These are phyloP conservation scores for Ustulina deusta DNA, from an alignment of 2,329 filamentous ascomycete species.

Conservation along the genomic window DNA sequence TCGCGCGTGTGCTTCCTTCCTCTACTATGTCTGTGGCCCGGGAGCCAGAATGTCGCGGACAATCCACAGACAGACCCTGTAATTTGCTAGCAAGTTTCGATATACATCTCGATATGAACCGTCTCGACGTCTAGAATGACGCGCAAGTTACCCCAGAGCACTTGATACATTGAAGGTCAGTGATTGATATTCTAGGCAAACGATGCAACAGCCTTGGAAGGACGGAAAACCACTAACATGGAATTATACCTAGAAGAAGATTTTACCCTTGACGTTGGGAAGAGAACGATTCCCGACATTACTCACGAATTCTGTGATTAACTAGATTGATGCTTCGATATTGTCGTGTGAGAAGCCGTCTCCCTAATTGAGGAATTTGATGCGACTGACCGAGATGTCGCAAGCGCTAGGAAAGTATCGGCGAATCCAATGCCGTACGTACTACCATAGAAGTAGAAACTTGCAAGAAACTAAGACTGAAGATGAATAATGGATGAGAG, in stretches of 20 bases:
- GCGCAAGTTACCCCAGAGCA: conserved; percentile 53
- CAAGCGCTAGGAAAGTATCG: conserved; percentile 47
- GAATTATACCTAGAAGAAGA: background rate
- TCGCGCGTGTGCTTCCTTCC: conserved; percentile 37
- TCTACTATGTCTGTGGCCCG: conserved; percentile 21
- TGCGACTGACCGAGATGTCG: conserved; percentile 55
- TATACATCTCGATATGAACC: conserved; percentile 46
- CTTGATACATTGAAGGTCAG: conserved; percentile 14
- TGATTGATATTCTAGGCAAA: background rate
- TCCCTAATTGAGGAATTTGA: conserved; percentile 53
- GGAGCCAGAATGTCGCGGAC: background rate
- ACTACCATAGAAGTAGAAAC: conserved; percentile 31
- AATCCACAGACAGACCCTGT: conserved; percentile 36
- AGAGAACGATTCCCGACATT: background rate
- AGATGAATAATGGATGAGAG: no score
- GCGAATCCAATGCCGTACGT: background rate
- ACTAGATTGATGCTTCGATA: conserved; percentile 53
- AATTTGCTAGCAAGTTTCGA: conserved; percentile 41
- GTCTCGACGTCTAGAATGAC: conserved; percentile 54
- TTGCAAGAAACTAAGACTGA: conserved; percentile 56
- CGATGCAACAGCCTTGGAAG: background rate
- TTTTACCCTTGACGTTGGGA: background rate
- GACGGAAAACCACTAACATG: background rate
- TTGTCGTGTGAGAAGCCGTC: conserved; percentile 56
- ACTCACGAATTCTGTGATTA: conserved; percentile 50